phyloP scores from a whole-genome alignment of 2,329 filamentous ascomycete species.

The Metarhizium brunneum region DNA sequence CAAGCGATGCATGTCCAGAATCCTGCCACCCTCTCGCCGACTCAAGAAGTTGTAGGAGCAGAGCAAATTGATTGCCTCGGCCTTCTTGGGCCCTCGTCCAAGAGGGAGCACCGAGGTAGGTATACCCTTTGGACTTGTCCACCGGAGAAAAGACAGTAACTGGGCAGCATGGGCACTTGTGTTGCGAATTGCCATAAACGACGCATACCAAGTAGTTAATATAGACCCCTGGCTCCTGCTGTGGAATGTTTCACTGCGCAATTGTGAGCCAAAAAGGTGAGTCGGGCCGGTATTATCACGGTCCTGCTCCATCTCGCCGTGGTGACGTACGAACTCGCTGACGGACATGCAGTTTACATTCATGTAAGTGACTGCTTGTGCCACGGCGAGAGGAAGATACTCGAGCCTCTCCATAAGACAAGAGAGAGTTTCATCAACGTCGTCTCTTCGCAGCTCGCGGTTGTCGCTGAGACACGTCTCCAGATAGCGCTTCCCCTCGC shows the following conservation, averaged over 20 bases:
- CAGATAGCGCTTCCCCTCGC: not conserved
- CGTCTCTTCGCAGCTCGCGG: not conserved
- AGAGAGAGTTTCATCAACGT: not conserved
- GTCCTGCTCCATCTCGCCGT: slow-evolving; percentile 20
- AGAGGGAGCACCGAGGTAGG: not conserved
- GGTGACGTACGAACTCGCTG: slow-evolving; percentile 22
- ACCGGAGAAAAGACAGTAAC: slow-evolving; percentile 30
- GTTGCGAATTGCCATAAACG: slow-evolving; percentile 12
- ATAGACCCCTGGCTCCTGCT: not conserved
- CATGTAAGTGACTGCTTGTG: slow-evolving; percentile 31
- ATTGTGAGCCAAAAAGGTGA: not conserved
- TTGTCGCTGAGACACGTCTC: not conserved
- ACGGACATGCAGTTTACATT: slow-evolving; percentile 19
- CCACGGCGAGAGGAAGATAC: slow-evolving; percentile 28
- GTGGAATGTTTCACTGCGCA: not conserved
- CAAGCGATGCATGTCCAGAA: not conserved
- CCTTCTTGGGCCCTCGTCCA: not conserved
- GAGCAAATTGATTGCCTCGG: not conserved
- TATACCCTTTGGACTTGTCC: slow-evolving; percentile 19
- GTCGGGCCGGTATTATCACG: not conserved
- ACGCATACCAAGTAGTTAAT: not conserved
- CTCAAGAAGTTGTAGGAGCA: not conserved
- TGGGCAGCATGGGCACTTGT: slow-evolving; percentile 19
- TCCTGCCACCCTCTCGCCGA: not conserved
- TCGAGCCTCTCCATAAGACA: slow-evolving; percentile 16